These are phyloP conservation scores for Chaetoceros muelleri DNA, from an alignment of 108 stramenopile species.

Conservation along the genomic window DNA sequence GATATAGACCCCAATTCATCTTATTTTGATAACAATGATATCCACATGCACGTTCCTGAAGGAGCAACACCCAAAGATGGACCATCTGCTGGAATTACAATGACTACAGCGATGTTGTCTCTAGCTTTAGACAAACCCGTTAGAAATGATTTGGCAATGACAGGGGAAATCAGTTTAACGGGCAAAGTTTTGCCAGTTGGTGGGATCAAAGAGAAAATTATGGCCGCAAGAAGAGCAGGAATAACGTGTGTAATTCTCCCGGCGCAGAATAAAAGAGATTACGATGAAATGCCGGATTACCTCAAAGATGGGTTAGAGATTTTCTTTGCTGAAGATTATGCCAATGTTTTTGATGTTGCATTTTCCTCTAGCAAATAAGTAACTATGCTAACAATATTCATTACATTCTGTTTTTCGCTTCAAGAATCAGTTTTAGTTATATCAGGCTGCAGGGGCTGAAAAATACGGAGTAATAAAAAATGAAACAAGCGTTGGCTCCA, in stretches of 20 bases:
- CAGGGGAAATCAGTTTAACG: constrained; percentile 88
- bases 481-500: no score
- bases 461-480: no score
- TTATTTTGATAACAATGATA: constrained; percentile 72
- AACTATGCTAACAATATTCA: no score
- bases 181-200: constrained; percentile 95
- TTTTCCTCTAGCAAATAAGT: constrained; percentile 37
- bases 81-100: constrained; percentile 92
- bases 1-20: constrained; percentile 48
- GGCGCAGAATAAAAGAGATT: constrained; percentile 85
- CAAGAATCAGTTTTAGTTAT: no score
- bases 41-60: constrained; percentile 99
- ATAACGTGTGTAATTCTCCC: constrained; percentile 85
- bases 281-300: constrained; percentile 94
- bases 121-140: constrained; percentile 80
- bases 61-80: constrained; percentile 99
- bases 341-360: constrained; percentile 79
- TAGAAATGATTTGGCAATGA: constrained; percentile 94
- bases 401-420: no score
- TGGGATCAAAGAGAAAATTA: constrained; percentile 98
- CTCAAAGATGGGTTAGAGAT: constrained; percentile 89
- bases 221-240: constrained; percentile 93
- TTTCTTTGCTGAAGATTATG: constrained; percentile 88
- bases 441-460: no score
- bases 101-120: constrained; percentile 94